A percentile compares a stretch with the other conserved stretches of the same genome.
These are phyloP conservation scores for Botrytis medusae DNA, from an alignment of 2,329 filamentous ascomycete species.

Conservation along the genomic window DNA sequence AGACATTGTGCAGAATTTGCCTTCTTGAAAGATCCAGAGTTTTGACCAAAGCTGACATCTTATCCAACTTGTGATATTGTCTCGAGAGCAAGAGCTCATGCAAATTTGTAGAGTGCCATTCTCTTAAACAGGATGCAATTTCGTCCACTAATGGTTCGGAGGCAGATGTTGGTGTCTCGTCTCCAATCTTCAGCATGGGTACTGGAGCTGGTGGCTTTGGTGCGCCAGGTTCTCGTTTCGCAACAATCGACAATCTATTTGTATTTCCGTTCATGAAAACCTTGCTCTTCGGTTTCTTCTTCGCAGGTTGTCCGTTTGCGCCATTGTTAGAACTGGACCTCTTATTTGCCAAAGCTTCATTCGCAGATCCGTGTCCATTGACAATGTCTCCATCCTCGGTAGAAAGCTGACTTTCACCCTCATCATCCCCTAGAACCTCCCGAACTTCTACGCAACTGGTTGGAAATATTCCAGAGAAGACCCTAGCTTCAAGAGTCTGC, in stretches of 20 bases:
- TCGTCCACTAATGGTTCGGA: slow-evolving; percentile 94
- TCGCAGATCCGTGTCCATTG: slow-evolving; percentile 24
- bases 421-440: slow-evolving; percentile 79
- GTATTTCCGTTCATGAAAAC: slow-evolving; percentile 32
- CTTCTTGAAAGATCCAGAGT: slow-evolving; percentile 82
- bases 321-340: neutral
- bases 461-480: slow-evolving; percentile 98
- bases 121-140: slow-evolving; percentile 91
- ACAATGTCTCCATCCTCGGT: slow-evolving; percentile 10
- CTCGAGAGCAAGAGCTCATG: slow-evolving; percentile 85
- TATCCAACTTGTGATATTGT: slow-evolving; percentile 78
- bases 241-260: slow-evolving; percentile 46
- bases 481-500: slow-evolving; percentile 89
- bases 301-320: slow-evolving; percentile 13
- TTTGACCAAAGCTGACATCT: slow-evolving; percentile 75
- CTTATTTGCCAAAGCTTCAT: slow-evolving; percentile 22
- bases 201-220: slow-evolving; percentile 87
- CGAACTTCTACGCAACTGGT: slow-evolving; percentile 91
- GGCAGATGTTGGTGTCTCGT: slow-evolving; percentile 87
- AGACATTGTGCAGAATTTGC: slow-evolving; percentile 89
- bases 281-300: slow-evolving; percentile 27
- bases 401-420: slow-evolving; percentile 46
- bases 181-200: slow-evolving; percentile 95
- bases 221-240: slow-evolving; percentile 62
- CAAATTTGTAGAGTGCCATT: slow-evolving; percentile 97